Base-by-base conservation (phyloP, 345 rosid genomes). In the Eucalyptus sp. region DNA sequence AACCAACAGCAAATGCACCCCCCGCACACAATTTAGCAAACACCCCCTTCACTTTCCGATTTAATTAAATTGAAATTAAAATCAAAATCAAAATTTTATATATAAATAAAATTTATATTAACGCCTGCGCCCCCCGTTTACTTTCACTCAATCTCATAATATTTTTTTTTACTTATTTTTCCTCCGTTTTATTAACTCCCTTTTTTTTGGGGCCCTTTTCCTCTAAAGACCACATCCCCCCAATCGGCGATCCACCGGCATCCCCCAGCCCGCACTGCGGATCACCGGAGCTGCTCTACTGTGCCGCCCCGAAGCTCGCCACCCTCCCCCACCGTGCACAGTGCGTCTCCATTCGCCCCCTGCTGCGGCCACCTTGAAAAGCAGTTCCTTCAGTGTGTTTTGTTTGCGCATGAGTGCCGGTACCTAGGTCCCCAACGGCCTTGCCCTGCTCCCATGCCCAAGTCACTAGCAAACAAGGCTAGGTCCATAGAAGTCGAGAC, bases 161-260 rank as follows among this genome's bases (percentile, higher is more conserved):
- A 85, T 86, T 4, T 50, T 50, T 60, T 16, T 33, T 43, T 87
- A 48, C 46, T 68, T 87, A 44, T 62, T 87, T 87, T 68, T 87
- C 51, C 68, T 87, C 76, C 58, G 7, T 62, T 68, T 66, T 87
- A 60, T 87, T 87, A 33, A 31, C 81, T 29, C 79, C 79, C 86
- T 27, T 87, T 44, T 44, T 87, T 27, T 87, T 4, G n/a, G 48
- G 37, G 24, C 86, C 58, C 86, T 64, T 90, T 89, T 86, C 81
- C 89, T 60, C 89, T 66, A 17, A 44, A 66, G 81, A 87, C 66
- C 66, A 29, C 43, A 90, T 88, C 86, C 84, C 60, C 60, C 27
- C 27, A 62, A 91, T 92, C 96, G 93, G 92, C 94, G 94, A 94
- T 90, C 92, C 91, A 90, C 89, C 93, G 91, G 93, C 88, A 91